Percentiles rank a stretch among this genome's conserved stretches.
phyloP scores from a whole-genome alignment of 2,329 filamentous ascomycete genomes.

The Anisogramma anomala region DNA sequence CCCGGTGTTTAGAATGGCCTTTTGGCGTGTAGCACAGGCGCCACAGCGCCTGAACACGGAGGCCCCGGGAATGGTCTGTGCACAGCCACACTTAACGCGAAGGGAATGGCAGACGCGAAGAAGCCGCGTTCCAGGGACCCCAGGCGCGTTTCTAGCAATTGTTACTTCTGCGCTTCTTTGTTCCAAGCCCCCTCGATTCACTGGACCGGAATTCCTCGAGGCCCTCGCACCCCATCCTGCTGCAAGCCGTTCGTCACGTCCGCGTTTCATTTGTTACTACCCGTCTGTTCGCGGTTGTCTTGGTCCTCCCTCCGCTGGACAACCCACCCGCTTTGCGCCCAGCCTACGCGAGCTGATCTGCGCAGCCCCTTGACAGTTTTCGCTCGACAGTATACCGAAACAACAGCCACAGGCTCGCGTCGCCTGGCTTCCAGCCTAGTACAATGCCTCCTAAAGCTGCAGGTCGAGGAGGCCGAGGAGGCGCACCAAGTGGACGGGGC shows the following conservation, averaged over 20 bases:
- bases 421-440: neutral
- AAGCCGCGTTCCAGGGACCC: too few relatives aligned
- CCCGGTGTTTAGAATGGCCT: too few relatives aligned
- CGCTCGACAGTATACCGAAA: too few relatives aligned
- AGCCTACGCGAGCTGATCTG: slow-evolving; percentile 5
- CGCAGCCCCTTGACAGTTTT: slow-evolving; percentile 7
- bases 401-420: neutral
- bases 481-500: slow-evolving; percentile 8
- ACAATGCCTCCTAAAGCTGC: slow-evolving; percentile 16
- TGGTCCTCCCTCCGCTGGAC: neutral
- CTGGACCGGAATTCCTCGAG: neutral
- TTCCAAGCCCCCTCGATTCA: neutral
- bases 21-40: too few relatives aligned
- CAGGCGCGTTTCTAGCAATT: too few relatives aligned
- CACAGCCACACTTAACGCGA: too few relatives aligned
- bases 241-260: neutral
- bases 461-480: neutral
- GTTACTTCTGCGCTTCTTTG: neutral
- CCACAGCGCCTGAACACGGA: too few relatives aligned
- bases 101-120: too few relatives aligned
- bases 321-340: slow-evolving; percentile 6
- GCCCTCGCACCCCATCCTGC: neutral
- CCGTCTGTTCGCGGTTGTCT: neutral
- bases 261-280: neutral
- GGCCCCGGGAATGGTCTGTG: too few relatives aligned